Percentiles rank a stretch among this genome's conserved stretches.
Evolutionary conservation across 169 alveolate species (phyloP).

Genomic region (Eimeria necatrix): DNA sequence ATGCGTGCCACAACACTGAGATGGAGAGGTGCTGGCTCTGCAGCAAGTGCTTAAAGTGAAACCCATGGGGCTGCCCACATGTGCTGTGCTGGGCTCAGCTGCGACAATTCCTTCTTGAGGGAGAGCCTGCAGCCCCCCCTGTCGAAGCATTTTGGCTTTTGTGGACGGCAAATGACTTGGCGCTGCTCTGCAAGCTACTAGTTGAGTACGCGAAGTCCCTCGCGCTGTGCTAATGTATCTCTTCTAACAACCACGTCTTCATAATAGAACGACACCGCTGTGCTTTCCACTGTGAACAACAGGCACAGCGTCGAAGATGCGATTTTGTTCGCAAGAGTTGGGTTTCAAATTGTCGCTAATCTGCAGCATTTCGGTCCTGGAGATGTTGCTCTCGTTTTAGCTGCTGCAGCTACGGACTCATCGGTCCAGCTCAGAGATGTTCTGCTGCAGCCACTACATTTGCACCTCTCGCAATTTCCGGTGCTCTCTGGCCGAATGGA

Average conservation of each 20-base stretch:
- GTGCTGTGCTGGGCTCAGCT: constrained; percentile 30
- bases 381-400: constrained; percentile 40
- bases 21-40: no score
- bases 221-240: no score
- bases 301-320: constrained; percentile 40
- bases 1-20: neutral
- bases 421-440: neutral
- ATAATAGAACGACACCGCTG: neutral
- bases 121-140: constrained; percentile 63
- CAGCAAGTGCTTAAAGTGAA: no score
- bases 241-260: no score
- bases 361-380: constrained; percentile 25
- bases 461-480: neutral
- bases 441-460: constrained; percentile 3
- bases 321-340: neutral
- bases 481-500: neutral
- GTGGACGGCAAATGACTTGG: constrained; percentile 67
- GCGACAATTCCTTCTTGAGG: constrained; percentile 8
- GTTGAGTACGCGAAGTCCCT: neutral
- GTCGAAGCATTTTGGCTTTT: constrained; percentile 48
- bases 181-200: constrained; percentile 43
- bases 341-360: neutral
- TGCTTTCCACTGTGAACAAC: neutral
- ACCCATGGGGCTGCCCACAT: neutral
- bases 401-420: constrained; percentile 26